Evolutionary conservation across 805 yeast genomes (phyloP).

Genomic region (Candida corydali): DNA sequence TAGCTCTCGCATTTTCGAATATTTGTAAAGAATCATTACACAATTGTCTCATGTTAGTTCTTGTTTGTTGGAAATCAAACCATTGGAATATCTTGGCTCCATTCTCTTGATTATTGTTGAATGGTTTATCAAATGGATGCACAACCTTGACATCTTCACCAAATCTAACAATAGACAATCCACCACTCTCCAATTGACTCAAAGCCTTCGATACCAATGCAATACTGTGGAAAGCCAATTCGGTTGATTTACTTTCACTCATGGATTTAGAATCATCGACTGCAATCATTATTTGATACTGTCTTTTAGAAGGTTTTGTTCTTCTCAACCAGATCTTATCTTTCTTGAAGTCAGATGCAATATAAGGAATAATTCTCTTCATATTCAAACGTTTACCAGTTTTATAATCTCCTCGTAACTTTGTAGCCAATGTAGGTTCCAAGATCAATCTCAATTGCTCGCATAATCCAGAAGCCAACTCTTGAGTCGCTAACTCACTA

Average conservation of each 20-base stretch:
- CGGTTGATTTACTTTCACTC: slow-evolving; percentile 89
- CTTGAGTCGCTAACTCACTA: slow-evolving; percentile 83
- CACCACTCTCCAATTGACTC: slow-evolving; percentile 92
- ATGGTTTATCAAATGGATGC: slow-evolving; percentile 85
- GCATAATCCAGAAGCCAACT: slow-evolving; percentile 78
- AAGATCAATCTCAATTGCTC: slow-evolving; percentile 90
- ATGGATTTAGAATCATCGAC: slow-evolving; percentile 96
- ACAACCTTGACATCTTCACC: slow-evolving; percentile 82
- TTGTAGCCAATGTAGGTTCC: slow-evolving; percentile 96
- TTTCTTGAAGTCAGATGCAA: slow-evolving; percentile 95
- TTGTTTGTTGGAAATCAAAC: slow-evolving; percentile 86
- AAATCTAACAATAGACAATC: slow-evolving; percentile 81
- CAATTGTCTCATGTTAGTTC: slow-evolving; percentile 77
- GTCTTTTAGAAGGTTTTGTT: slow-evolving; percentile 95
- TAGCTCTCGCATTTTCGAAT: slow-evolving; percentile 56
- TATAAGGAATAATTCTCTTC: slow-evolving; percentile 96
- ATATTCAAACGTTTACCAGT: slow-evolving; percentile 95
- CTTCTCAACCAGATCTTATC: slow-evolving; percentile 98
- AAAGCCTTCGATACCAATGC: slow-evolving; percentile 92
- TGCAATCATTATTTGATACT: slow-evolving; percentile 95
- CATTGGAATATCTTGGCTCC: slow-evolving; percentile 83
- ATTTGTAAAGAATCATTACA: slow-evolving; percentile 68
- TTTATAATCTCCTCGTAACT: slow-evolving; percentile 90
- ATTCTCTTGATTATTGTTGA: slow-evolving; percentile 58
- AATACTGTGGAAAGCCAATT: slow-evolving; percentile 89